Conservation (phyloP, 2,329 filamentous ascomycete species). For the Sordariomycetes sp. region DNA sequence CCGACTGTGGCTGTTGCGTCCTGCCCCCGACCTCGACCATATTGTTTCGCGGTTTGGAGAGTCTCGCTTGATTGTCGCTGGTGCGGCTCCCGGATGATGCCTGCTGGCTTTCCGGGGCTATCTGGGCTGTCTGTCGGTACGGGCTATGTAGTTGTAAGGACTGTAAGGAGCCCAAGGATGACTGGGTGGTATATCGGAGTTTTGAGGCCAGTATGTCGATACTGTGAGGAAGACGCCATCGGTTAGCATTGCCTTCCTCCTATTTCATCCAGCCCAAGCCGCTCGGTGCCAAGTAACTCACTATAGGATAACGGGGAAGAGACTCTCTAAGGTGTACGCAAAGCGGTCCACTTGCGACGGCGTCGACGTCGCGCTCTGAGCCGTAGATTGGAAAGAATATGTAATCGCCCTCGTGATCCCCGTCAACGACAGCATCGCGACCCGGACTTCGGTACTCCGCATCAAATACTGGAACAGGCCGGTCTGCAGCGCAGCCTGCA, state of each 20-base stretch:
- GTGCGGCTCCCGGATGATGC: too few species aligned
- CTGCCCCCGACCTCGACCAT: too few species aligned
- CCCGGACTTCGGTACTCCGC: slow-evolving; percentile 23
- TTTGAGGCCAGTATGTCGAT: not conserved
- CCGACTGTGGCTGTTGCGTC: too few species aligned
- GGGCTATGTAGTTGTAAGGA: too few species aligned
- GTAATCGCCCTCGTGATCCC: slow-evolving; percentile 24
- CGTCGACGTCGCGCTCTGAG: slow-evolving; percentile 20
- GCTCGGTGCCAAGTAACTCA: not conserved
- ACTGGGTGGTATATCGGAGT: not conserved
- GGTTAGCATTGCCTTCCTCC: too few species aligned
- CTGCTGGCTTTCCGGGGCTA: too few species aligned
- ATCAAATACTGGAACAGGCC: slow-evolving; percentile 24
- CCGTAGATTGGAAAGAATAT: slow-evolving; percentile 22
- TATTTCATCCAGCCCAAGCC: too few species aligned
- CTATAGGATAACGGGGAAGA: not conserved
- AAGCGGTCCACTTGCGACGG: not conserved
- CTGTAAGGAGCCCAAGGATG: not conserved
- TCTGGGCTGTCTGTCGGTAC: not conserved
- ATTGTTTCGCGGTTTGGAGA: too few species aligned
- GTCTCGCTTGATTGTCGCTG: too few species aligned
- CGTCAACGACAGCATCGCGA: slow-evolving; percentile 22
- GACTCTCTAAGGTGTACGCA: not conserved
- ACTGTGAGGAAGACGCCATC: not conserved
- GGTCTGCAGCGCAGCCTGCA: slow-evolving; percentile 14